Conservation (phyloP, 106 monocot species). For the Dioscorea dumetorum region DNA sequence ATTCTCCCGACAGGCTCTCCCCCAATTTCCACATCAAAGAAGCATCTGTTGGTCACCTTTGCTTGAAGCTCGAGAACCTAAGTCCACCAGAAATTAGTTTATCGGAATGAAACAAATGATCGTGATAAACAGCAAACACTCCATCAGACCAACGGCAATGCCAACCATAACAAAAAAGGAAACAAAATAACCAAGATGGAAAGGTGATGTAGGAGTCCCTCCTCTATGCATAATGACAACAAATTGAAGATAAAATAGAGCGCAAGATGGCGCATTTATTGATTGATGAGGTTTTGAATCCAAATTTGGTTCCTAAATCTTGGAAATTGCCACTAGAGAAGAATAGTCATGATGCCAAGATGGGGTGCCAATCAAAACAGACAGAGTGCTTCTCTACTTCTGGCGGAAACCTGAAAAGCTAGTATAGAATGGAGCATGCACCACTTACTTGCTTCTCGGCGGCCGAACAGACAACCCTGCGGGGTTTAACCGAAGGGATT, state of each 20-base stretch:
- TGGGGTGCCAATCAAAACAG: no score
- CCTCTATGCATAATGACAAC: not conserved
- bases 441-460: conserved; percentile 8
- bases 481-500: not conserved
- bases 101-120: not conserved
- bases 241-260: no score
- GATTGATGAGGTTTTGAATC: no score
- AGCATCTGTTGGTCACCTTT: conserved; percentile 60
- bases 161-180: not conserved
- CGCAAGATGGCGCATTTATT: no score
- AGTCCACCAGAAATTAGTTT: not conserved
- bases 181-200: not conserved
- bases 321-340: no score
- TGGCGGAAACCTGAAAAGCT: no score
- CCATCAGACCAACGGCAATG: not conserved
- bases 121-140: not conserved
- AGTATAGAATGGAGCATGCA: no score
- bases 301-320: no score
- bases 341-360: no score
- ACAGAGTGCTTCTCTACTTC: no score
- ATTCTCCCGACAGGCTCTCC: conserved; percentile 61
- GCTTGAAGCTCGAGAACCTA: conserved; percentile 58
- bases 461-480: conserved; percentile 3
- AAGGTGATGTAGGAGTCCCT: not conserved
- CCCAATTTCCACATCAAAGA: conserved; percentile 89